These are phyloP conservation scores for Nothopassalora personata DNA, from an alignment of 2,329 filamentous ascomycete species.

Conservation along the genomic window DNA sequence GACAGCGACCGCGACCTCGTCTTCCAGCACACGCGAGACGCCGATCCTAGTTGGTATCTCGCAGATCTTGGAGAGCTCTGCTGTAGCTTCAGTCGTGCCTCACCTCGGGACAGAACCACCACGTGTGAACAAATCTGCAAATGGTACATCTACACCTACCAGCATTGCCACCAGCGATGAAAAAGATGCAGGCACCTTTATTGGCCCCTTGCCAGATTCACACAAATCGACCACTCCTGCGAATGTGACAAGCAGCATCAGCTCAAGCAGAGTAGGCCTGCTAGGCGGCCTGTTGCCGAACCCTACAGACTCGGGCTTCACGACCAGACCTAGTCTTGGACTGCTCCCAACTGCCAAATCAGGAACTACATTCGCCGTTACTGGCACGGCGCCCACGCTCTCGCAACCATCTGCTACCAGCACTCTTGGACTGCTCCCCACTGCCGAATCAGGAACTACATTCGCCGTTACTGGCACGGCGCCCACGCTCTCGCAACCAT, in stretches of 20 bases:
- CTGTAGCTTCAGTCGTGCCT: conserved; percentile 1
- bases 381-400: neutral
- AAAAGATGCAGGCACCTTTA: neutral
- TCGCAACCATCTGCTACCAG: neutral
- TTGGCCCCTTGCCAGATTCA: neutral
- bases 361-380: neutral
- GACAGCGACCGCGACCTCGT: conserved; percentile 37
- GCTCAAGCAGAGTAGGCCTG: neutral
- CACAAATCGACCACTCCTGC: conserved; percentile 5
- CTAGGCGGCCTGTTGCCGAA: neutral
- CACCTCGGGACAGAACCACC: neutral
- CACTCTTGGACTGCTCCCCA: neutral
- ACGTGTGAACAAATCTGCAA: neutral
- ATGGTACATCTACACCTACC: neutral
- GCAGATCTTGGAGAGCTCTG: conserved; percentile 25
- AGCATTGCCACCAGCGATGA: neutral
- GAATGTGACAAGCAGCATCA: neutral
- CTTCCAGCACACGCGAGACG: conserved; percentile 5
- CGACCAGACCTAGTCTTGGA: neutral
- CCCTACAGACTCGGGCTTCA: neutral
- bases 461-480: neutral
- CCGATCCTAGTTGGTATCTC: conserved; percentile 33
- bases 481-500: neutral
- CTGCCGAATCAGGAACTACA: neutral
- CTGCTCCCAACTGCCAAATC: neutral